These are phyloP conservation scores for Apiotrichum veenhuisii DNA, from an alignment of 1,284 basidiomycete genomes.

Conservation along the genomic window DNA sequence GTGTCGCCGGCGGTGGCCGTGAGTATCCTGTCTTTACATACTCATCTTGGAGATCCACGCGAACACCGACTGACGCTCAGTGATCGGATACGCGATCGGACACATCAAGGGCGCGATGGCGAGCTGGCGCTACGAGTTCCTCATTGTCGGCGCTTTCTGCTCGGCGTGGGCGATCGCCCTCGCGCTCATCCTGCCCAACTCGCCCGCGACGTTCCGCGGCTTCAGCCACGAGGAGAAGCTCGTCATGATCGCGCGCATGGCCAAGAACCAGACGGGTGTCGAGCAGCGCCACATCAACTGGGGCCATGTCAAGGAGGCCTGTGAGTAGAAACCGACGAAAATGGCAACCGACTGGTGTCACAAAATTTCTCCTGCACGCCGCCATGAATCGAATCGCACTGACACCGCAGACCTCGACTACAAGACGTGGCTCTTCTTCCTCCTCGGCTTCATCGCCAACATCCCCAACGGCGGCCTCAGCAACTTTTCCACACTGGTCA, in stretches of 20 bases:
- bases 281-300: conserved; percentile 49
- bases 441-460: conserved; percentile 45
- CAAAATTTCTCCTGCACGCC: too few relatives aligned
- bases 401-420: conserved; percentile 8
- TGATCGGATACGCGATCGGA: conserved; percentile 22
- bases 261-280: conserved; percentile 49
- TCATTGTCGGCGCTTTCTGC: conserved; percentile 47
- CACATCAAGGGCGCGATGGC: conserved; percentile 47
- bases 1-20: conserved; percentile 46
- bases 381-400: too few relatives aligned
- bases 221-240: conserved; percentile 50
- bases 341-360: too few relatives aligned
- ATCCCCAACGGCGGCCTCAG: conserved; percentile 48
- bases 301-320: conserved; percentile 49
- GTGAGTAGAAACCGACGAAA: conserved; percentile 21
- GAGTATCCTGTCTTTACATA: too few relatives aligned
- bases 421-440: conserved; percentile 41
- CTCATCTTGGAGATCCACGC: too few relatives aligned
- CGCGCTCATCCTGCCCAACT: conserved; percentile 43
- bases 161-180: conserved; percentile 41
- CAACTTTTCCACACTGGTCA: conserved; percentile 47
- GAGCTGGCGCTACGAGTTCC: conserved; percentile 49
- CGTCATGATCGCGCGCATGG: conserved; percentile 49
- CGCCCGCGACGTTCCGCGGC: conserved; percentile 38
- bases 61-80: too few relatives aligned